Base-by-base conservation (phyloP, 768 basidiomycete genomes). In the Tylopilus subfusipes region DNA sequence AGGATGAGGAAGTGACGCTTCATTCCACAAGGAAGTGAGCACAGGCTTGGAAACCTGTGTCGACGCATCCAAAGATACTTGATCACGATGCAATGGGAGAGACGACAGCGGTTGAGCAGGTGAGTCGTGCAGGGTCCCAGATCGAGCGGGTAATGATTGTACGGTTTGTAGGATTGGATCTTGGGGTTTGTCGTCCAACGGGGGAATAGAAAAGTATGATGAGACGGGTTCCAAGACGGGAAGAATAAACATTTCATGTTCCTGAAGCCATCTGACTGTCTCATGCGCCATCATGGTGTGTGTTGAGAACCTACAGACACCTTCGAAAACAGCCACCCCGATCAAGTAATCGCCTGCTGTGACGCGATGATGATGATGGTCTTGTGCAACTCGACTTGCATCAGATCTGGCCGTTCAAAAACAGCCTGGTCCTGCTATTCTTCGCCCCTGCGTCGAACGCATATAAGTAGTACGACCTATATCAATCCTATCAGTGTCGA, bases 91-190 rank as follows among this genome's bases (percentile, higher is more conserved):
- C n/a, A 12, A 39, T 22, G 42, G 14, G 2, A 27, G 50, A 25
- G 57, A 49, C 0, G 19, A 21, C 18, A n/a, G 12, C 22, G 55
- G 43, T 13, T 42, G 38, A 19, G 22, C 21, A 25, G 49, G 30
- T 14, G 48, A 30, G 10, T 43, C 10, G 48, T 36, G 42, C 13
- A 13, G 27, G 14, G 27, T 31, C 48, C 22, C 42, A 40, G 36
- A 29, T 12, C 31, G 50, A 30, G 21, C 18, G 14, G 39, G 42
- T 24, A 33, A 69, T 48, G 31, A 48, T 57, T 75, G 76, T 22
- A 88, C 56, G 18, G 76, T 71, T 40, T 86, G 83, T 68, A 90
- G 73, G 57, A 90, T 88, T 2, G 88, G 89, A 66, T 92, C 84
- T 64, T 90, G 89, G 3, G 89, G 88, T 58, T 79, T 82, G 54